Base-by-base conservation (phyloP, 495 filamentous ascomycete species). In the Rusavskia elegans region DNA sequence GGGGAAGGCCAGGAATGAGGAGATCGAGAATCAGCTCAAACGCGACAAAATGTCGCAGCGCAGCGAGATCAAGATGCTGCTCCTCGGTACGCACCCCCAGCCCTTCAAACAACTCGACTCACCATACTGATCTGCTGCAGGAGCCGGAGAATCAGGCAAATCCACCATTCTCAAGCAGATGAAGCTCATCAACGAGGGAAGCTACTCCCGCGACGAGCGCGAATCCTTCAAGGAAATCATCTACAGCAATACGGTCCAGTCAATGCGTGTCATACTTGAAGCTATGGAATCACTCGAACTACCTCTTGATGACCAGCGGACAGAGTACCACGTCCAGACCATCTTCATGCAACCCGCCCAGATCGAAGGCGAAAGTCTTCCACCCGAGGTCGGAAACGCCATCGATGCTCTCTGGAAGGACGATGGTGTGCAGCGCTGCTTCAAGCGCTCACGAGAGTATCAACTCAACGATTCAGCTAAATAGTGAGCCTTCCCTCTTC, bases 81-180 rank as follows among this genome's bases (percentile, higher is more conserved):
- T 98, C 67, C 81, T 98, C 62, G 90, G 90, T 95, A 78, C 64
- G 83, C 74, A 53, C 17, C 36, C 41, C 35, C 29, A 20, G 19
- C 27, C 40, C 25, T 29, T 16, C 39, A 42, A 17, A 17, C 32
- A 14, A 11, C 11, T 27, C 49, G 42, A 21, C 40, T 27, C 36
- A 25, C 45, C 16, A 50, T 14, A 29, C 48, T 54, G 36, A 46
- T 49, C 6, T 27, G 11, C 5, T 17, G 40, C 55, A 97, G 92
- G 92, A 75, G 92, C 92, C 70, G 92, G 92, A 79, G 92, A 98
- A 80, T 97, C 92, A 61, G 92, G 92, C 69, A 98, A 98, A 74
- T 97, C 93, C 48, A 98, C 92, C 13, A 96, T 98, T 63, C 76
- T 98, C 53, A 98, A 98, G 74, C 92, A 98, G 80, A 98, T 98